A percentile compares a stretch with the other conserved stretches of the same genome.
phyloP scores from a whole-genome alignment of 169 alveolate species.

The Eimeria necatrix region DNA sequence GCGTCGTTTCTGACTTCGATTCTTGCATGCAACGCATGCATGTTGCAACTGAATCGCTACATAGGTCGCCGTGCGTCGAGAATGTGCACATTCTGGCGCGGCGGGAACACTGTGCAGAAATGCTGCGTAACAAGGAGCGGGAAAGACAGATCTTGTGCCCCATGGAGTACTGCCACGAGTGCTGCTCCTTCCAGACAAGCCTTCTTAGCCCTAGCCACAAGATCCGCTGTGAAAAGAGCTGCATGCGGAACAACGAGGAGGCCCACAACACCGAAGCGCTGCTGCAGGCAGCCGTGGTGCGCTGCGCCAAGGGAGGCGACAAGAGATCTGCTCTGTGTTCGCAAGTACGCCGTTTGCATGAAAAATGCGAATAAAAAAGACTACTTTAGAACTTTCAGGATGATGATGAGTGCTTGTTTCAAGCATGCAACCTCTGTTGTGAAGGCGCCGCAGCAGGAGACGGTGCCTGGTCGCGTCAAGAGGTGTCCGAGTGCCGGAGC shows the following conservation, averaged over 20 bases:
- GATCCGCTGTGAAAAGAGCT: slow-evolving; percentile 26
- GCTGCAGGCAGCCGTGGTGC: not conserved
- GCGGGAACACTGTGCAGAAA: slow-evolving; percentile 82
- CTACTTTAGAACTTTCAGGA: not conserved
- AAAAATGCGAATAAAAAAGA: not conserved
- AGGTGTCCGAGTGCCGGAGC: slow-evolving; percentile 44
- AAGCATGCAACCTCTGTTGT: slow-evolving; percentile 75
- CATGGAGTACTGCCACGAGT: slow-evolving; percentile 83
- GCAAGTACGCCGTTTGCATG: not conserved
- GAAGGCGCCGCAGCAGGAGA: not conserved
- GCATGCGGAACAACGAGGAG: slow-evolving; percentile 4
- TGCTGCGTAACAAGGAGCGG: slow-evolving; percentile 67
- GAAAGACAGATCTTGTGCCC: slow-evolving; percentile 79
- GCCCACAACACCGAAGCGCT: not conserved
- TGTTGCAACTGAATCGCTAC: not conserved
- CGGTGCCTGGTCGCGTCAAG: slow-evolving; percentile 6
- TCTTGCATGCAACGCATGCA: slow-evolving; percentile 74
- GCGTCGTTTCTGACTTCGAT: slow-evolving; percentile 30
- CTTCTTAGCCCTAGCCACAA: slow-evolving; percentile 67
- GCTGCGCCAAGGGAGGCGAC: not conserved
- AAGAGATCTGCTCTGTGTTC: not conserved
- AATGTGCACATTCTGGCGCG: slow-evolving; percentile 58
- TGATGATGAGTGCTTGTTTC: not conserved
- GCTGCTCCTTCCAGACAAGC: slow-evolving; percentile 86
- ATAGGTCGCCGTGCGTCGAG: slow-evolving; percentile 45